A percentile compares a stretch with the other conserved stretches of the same genome.
These are phyloP conservation scores for Erysiphe pulchra DNA, from an alignment of 2,329 filamentous ascomycete species.

Conservation along the genomic window DNA sequence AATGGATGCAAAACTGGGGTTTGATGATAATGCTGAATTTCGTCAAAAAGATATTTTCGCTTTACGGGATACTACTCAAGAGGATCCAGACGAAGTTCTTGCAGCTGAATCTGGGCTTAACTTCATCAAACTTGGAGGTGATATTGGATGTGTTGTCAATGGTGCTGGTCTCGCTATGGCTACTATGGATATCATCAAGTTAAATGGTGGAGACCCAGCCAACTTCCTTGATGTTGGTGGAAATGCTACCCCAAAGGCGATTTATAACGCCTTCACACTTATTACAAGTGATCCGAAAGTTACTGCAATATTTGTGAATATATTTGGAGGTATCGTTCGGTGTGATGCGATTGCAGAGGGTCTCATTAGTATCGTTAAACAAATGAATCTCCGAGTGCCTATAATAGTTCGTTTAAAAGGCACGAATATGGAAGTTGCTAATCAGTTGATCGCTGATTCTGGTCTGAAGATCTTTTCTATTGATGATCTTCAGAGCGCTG, in stretches of 20 bases:
- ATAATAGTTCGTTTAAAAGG: constrained; percentile 95
- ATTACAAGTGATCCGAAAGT: constrained; percentile 98
- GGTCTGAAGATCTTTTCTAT: constrained; percentile 99
- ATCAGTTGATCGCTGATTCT: constrained; percentile 83
- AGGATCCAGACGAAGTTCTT: constrained; percentile 93
- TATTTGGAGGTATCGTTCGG: constrained; percentile 95
- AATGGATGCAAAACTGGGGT: constrained; percentile 98
- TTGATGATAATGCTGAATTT: constrained; percentile 98
- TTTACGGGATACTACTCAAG: constrained; percentile 84
- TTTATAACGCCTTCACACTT: constrained; percentile 92
- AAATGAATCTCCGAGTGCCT: constrained; percentile 85
- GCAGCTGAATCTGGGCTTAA: constrained; percentile 86
- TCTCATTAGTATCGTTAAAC: constrained; percentile 80
- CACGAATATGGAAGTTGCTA: constrained; percentile 90
- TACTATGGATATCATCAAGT: constrained; percentile 99
- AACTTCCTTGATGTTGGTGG: constrained; percentile 99
- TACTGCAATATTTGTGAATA: constrained; percentile 98
- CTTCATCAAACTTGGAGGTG: constrained; percentile 99
- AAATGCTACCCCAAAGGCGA: constrained; percentile 86
- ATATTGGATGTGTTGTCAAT: constrained; percentile 98
- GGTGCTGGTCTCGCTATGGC: constrained; percentile 98
- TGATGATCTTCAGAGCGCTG: constrained; percentile 86
- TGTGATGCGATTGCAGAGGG: constrained; percentile 95
- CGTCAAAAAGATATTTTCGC: constrained; percentile 84
- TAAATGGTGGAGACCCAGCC: constrained; percentile 83